Base-by-base conservation (phyloP, 345 rosid species). In the Bruguiera parviflora region DNA sequence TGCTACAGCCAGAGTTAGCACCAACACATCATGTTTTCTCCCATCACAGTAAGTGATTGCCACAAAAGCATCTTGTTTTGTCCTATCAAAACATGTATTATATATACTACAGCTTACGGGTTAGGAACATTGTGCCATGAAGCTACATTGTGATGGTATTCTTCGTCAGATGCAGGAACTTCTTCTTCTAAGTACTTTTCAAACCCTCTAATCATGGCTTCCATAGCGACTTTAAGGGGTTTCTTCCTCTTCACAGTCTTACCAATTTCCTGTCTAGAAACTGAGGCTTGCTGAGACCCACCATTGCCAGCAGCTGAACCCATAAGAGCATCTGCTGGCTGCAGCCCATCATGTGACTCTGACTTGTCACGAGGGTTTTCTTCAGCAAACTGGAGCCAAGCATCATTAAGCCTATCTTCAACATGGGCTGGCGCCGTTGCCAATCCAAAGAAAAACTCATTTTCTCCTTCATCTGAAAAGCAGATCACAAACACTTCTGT, bases 361-460 rank as follows among this genome's bases (percentile, higher is more conserved):
- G 88, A 73, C 13, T 75, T 70, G 47, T 79, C 79, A 63, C 77
- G 60, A 24, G 88, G 83, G 13, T 65, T 52, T 78, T 85, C 98
- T 77, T 75, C 92, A 0, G 97, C 98, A 82, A 89, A 94, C 79
- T 85, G 83, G 21, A 91, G 84, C 98, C 98, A 94, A 72, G 97
- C 96, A 82, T 94, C 98, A 67, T 89, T 16, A 28, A 94, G 92
- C 77, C 77, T 78, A 80, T 94, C 98, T 78, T 91, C 98, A 33
- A 85, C 97, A 73, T 91, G 97, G 31, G 97, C 97, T 33, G 98
- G 96, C 5, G 97, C 98, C 5, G 98, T 94, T 51, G 97, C 98
- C 84, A 94, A 84, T 70, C 98, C 98, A 76, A 89, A 94, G 92
- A 94, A 91, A 80, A 94, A 94, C 72, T 58, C 77, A 39, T 82